Evolutionary conservation across 2,329 filamentous ascomycete genomes (phyloP), one percentile per base, ranked within the genome.

Genomic region (Monilinia vaccinii-corymbosi): DNA sequence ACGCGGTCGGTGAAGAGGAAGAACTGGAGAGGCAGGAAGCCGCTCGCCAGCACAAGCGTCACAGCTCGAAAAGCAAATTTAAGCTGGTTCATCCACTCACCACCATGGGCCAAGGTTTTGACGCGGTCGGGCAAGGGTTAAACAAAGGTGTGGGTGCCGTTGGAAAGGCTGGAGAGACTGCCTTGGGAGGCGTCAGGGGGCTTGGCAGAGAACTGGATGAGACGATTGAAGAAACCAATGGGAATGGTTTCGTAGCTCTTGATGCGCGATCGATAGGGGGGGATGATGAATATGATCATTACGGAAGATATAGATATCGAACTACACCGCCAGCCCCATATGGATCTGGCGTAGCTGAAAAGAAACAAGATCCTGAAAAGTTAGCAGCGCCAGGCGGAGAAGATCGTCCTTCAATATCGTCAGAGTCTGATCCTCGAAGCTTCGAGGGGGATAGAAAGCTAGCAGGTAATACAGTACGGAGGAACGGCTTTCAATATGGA

Each of bases 181-280:
- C 81, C 31, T 60, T 76, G 14, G 76, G 75, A 25, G 76, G 76
- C 14, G 74, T 74, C 38, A 81, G 76, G 56, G 75, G 77, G 18
- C 66, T 79, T 3, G 76, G 76, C 1, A 75, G 77, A 14, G 80
- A 77, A 4, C 71, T 85, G 3, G 80, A 83, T 36, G 73, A 72
- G 28, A 77, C 78, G 13, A 67, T 86, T 23, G 81, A 80, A 57
- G 79, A 77, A 5, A 83, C 78, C 0, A 81, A 83, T 61, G 71
- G 70, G 0, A 81, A 83, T 61, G 71, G 70, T 2, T 72, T 72
- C 46, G 60, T 67, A 28, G 64, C 63, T 51, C 62, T 71, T 40
- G 66, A 70, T 48, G 34, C 60, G 5, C 51, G 23, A n/a, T 63
- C 64, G 4, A 48, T 62, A 38, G 40, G 50, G 21, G 66, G 67